Evolutionary conservation across 306 rosid species (phyloP), one percentile per base, ranked within the genome.

Genomic region (Quercus robur): DNA sequence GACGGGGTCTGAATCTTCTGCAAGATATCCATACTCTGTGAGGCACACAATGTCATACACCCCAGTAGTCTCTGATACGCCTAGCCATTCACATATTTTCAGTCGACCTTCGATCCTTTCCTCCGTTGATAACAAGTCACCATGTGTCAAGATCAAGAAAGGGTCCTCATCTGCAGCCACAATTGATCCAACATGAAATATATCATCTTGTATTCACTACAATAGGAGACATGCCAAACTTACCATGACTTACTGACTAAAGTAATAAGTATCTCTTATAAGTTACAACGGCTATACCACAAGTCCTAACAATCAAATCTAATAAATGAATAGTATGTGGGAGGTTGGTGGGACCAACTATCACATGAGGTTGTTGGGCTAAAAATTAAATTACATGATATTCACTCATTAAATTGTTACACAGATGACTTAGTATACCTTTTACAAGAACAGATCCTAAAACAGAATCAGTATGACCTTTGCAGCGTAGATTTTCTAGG

Each of bases 71-170:
- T 82, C 89, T 26, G 86, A 86, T 74, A 80, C 46, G 17, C 81
- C 78, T 5, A 86, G 35, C 56, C 49, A 59, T n/a, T 82, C 84
- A 23, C 89, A 82, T 52, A 86, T 76, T 46, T 76, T 76, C 4
- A 82, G 78, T 51, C 89, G 72, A 41, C 82, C 86, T 41, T 86
- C 89, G 6, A 86, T 82, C 75, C 89, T 86, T 78, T 86, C 89
- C 79, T 86, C 89, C 2, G 80, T 57, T 14, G 86, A 76, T 77
- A 86, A 72, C 89, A 76, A 72, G 82, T 86, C 89, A 8, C 89
- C 89, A 30, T 86, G 86, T 35, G 89, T 86, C 84, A 86, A 77
- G 30, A 86, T 86, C 80, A 86, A 41, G 38, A 86, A 70, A 4
- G 86, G 86, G 25, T 56, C 82, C 78, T 86, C 89, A 75, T 26